phyloP scores from a whole-genome alignment of 176 grass and related monocot species.

The Aegilops sharonensis region DNA sequence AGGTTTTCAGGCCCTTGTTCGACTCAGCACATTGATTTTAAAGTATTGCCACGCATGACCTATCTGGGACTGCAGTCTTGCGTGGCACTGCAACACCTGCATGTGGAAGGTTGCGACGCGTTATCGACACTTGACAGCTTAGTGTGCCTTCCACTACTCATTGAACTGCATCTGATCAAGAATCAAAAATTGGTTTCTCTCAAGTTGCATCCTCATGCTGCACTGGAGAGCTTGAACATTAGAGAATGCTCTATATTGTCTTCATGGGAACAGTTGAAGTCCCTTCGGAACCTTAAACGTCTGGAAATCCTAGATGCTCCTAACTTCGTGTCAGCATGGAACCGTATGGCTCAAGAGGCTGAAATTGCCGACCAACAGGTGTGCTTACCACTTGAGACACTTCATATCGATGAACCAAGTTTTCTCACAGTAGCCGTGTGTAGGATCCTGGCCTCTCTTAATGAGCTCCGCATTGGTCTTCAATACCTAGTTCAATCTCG shows the following conservation, averaged over 20 bases:
- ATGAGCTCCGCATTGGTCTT: background rate
- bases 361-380: background rate
- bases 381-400: background rate
- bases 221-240: background rate
- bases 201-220: background rate
- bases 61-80: conserved; percentile 8
- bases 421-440: background rate
- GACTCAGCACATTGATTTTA: background rate
- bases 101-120: background rate
- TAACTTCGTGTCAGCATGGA: conserved; percentile 8
- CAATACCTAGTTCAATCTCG: too few relatives aligned
- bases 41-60: background rate
- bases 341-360: background rate
- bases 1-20: background rate
- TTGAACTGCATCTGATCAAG: background rate
- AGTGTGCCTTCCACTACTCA: background rate
- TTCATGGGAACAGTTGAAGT: conserved; percentile 16
- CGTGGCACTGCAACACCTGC: background rate
- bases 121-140: background rate
- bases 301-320: background rate
- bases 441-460: background rate
- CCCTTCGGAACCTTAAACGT: background rate
- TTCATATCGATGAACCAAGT: conserved; percentile 8
- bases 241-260: conserved; percentile 2
- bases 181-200: conserved; percentile 16